These are phyloP conservation scores for Tilletia caries DNA, from an alignment of 1,284 basidiomycete genomes.

Conservation along the genomic window DNA sequence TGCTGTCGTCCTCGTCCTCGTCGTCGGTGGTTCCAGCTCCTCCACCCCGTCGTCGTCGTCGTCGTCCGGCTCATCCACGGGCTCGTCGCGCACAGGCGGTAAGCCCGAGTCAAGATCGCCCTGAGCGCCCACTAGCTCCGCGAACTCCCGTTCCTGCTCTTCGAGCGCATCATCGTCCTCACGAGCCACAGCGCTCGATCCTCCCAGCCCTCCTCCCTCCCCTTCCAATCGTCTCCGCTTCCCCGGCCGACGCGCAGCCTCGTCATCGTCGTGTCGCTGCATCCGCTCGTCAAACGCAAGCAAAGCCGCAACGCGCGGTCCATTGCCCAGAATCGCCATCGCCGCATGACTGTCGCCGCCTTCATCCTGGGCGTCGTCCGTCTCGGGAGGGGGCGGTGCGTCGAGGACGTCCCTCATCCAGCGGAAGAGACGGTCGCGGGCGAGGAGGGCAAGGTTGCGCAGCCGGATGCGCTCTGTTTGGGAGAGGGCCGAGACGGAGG, in stretches of 20 bases:
- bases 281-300: neutral
- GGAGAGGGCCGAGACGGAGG: neutral
- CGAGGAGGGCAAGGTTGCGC: conserved; percentile 9
- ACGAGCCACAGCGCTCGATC: no score
- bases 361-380: neutral
- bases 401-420: conserved; percentile 11
- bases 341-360: no score
- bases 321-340: neutral
- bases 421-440: conserved; percentile 9
- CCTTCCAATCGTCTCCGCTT: neutral
- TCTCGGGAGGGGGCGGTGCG: conserved; percentile 4
- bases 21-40: neutral
- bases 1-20: neutral
- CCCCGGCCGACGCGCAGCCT: neutral
- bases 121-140: conserved; percentile 1
- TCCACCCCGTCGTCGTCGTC: neutral
- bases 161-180: neutral
- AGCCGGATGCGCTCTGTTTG: conserved; percentile 1
- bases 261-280: neutral
- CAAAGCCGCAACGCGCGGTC: neutral
- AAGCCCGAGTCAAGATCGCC: neutral
- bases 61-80: conserved; percentile 6
- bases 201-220: neutral
- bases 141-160: conserved; percentile 4
- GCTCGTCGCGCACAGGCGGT: neutral